Evolutionary conservation across 495 filamentous ascomycete genomes (phyloP).

Genomic region (Parmelia sp.): DNA sequence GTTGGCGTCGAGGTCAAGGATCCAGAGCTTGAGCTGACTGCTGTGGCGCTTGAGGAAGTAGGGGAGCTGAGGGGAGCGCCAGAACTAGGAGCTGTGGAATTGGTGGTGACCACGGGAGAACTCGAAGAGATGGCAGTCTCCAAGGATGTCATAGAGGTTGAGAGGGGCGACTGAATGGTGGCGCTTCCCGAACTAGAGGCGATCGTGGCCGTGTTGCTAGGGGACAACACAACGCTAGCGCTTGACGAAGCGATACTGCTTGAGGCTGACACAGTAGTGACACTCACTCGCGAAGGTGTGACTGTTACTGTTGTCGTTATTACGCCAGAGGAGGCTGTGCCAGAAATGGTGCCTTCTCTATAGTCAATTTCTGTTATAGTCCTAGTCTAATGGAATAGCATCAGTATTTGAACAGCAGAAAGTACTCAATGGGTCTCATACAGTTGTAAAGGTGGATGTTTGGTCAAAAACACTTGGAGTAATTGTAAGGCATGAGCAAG

Average conservation of each 20-base stretch:
- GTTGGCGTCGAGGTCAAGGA: not conserved
- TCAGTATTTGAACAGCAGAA: constrained; percentile 1
- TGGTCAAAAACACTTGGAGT: constrained; percentile 12
- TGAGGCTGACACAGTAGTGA: not conserved
- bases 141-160: not conserved
- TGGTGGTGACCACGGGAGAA: not conserved
- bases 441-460: constrained; percentile 16
- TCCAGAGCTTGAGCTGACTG: not conserved
- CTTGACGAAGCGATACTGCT: not conserved
- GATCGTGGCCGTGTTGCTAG: not conserved
- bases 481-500: constrained; percentile 31
- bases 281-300: not conserved
- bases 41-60: constrained; percentile 1
- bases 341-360: not conserved
- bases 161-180: not conserved
- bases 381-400: constrained; percentile 13
- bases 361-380: constrained; percentile 15
- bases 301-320: constrained; percentile 8
- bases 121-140: not conserved
- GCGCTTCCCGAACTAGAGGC: not conserved
- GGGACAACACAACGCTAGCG: not conserved
- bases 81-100: not conserved
- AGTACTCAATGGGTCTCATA: not conserved
- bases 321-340: not conserved
- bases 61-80: not conserved